phyloP scores from a whole-genome alignment of 352 stramenopile species.

The Phytophthora niederhauseri region DNA sequence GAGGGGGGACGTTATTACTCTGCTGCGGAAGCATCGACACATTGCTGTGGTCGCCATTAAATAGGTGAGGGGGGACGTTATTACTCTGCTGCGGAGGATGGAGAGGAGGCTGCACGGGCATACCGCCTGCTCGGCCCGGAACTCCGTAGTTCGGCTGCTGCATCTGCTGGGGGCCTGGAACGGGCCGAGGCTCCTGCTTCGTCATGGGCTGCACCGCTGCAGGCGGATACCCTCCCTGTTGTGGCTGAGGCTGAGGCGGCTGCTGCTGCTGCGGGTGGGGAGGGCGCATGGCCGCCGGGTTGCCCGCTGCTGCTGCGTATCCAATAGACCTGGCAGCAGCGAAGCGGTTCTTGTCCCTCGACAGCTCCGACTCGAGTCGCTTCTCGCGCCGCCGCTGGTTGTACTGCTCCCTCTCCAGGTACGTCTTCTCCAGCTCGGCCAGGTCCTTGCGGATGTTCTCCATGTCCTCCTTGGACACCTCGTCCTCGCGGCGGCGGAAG shows the following conservation, averaged over 20 bases:
- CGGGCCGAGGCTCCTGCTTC: conserved; percentile 32
- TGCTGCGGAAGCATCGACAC: conserved; percentile 43
- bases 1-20: conserved; percentile 31
- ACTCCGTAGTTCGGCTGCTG: conserved; percentile 29
- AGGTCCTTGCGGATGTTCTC: conserved; percentile 79
- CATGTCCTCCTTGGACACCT: conserved; percentile 82
- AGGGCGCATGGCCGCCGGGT: conserved; percentile 16
- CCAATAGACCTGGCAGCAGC: conserved; percentile 44
- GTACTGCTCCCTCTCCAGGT: conserved; percentile 95
- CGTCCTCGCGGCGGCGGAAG: conserved; percentile 75
- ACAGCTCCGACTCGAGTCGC: conserved; percentile 82
- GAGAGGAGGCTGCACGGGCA: conserved; percentile 41
- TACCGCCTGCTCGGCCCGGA: conserved; percentile 10
- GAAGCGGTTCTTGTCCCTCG: conserved; percentile 72
- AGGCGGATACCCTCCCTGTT: conserved; percentile 23
- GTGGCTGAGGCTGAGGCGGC: conserved; percentile 23
- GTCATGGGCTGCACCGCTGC: conserved; percentile 21
- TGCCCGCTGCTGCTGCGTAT: conserved; percentile 31
- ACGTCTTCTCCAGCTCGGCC: conserved; percentile 94
- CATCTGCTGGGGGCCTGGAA: conserved; percentile 4
- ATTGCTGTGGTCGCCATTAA: conserved; percentile 44
- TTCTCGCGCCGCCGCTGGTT: conserved; percentile 93
- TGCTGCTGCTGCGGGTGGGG: conserved; percentile 27
- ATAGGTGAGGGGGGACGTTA: conserved; percentile 39
- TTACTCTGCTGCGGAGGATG: conserved; percentile 38